Evolutionary conservation across 176 grass and related monocot species (phyloP).

Genomic region (Luzula sylvatica): DNA sequence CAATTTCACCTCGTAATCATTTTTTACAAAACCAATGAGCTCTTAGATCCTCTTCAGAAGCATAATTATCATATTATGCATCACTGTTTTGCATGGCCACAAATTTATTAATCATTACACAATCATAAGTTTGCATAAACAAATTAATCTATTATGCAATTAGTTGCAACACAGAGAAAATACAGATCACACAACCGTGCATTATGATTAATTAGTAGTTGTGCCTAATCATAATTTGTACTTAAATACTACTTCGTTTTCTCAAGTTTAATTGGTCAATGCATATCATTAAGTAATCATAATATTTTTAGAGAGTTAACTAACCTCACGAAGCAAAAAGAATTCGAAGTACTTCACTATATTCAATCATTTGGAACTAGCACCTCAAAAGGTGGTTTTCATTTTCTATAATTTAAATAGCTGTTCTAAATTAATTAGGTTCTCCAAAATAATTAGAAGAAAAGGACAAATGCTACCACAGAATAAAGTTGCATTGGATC

Average conservation of each 20-base stretch:
- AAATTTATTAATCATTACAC: neutral
- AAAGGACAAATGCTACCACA: no score
- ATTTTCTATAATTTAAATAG: constrained; percentile 12
- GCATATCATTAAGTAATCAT: no score
- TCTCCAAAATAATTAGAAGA: neutral
- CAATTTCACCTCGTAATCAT: no score
- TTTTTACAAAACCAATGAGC: no score
- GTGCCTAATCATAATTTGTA: constrained; percentile 16
- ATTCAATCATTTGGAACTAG: constrained; percentile 2
- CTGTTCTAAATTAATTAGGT: neutral
- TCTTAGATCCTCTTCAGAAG: no score
- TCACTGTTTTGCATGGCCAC: no score
- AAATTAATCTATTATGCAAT: neutral
- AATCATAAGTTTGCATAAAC: neutral
- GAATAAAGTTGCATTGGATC: no score
- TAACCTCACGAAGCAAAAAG: no score
- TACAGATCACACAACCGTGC: constrained; percentile 17
- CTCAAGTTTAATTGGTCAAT: no score
- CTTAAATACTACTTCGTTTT: neutral
- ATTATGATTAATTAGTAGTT: constrained; percentile 12
- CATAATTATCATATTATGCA: no score
- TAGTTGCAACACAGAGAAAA: neutral
- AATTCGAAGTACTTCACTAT: no score
- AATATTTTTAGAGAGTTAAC: no score
- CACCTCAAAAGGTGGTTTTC: constrained; percentile 9